These are phyloP conservation scores for Ottelia alismoides DNA, from an alignment of 106 monocot genomes.

Conservation along the genomic window DNA sequence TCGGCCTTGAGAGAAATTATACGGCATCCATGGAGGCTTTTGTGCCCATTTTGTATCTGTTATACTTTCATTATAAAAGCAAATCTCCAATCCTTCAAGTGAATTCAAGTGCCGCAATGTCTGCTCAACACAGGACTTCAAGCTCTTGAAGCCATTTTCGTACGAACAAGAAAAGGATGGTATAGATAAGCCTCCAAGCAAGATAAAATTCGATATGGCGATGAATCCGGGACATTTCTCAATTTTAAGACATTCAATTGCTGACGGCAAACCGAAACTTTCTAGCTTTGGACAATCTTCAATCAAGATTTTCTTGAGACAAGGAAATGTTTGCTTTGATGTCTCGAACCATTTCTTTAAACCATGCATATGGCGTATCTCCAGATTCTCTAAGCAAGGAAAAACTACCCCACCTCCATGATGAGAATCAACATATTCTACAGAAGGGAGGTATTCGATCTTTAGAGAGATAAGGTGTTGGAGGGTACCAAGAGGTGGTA, in stretches of 20 bases:
- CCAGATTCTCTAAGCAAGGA: too few relatives aligned
- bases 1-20: background rate
- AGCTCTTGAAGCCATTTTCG: background rate
- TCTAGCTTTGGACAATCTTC: background rate
- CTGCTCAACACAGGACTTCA: background rate
- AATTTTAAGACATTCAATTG: background rate
- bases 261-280: background rate
- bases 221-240: conserved; percentile 1
- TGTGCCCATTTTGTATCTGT: background rate
- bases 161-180: background rate
- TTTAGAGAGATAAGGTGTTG: too few relatives aligned
- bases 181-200: background rate
- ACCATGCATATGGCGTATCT: background rate
- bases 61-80: background rate
- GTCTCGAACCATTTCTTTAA: background rate
- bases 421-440: too few relatives aligned
- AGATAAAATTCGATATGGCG: background rate
- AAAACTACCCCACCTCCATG: too few relatives aligned
- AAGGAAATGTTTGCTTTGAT: background rate
- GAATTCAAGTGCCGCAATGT: background rate
- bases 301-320: background rate
- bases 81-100: background rate
- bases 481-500: too few relatives aligned
- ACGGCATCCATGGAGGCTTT: conserved; percentile 1
- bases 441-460: too few relatives aligned